Base-by-base conservation (phyloP, 1,139 yeast species). In the Debaryomycetaceae sp. region DNA sequence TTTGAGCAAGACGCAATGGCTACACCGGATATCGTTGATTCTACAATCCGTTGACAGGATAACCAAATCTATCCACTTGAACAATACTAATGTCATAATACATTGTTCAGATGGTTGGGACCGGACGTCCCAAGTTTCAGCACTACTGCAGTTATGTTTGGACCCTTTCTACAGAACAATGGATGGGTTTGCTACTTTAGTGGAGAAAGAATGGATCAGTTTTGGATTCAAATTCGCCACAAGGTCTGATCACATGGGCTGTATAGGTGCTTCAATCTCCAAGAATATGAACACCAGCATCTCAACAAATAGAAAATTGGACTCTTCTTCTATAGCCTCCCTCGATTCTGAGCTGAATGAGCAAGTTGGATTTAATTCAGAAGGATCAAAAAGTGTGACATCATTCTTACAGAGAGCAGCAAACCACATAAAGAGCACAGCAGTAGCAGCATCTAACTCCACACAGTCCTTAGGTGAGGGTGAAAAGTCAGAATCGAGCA, bases 61-160 rank as follows among this genome's bases (percentile, higher is more conserved):
- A 37, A 79, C 85, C 30, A 84, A 87, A 52, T 85, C 92, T 18
- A 76, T 92, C 17, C 88, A 87, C 46, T 78, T 83, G 52, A 87
- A 88, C 56, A 81, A 83, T 45, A 85, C 95, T 11, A 94, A 91
- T 59, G 78, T 92, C 5, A 59, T 92, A 6, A 77, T 94, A 8
- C 98, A 92, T 63, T 92, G 98, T 58, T 89, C 97, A 0, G 98
- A 92, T 65, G 98, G 98, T 0, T 92, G 98, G 98, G 98, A 92
- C 58, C 71, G 98, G 43, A 94, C 98, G 0, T 80, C 97, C 0
- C 98, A 92, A 56, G 78, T 91, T 1, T 78, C 91, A 7, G 85
- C 96, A 4, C 65, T 92, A 44, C 81, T 91, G 33, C 95, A 92
- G 60, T 65, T 94, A 6, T 87, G 96, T 55, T 70, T 91, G 17